A percentile compares a stretch with the other conserved stretches of the same genome.
Evolutionary conservation across 768 basidiomycete genomes (phyloP).

Genomic region (Trametes gibbosa): DNA sequence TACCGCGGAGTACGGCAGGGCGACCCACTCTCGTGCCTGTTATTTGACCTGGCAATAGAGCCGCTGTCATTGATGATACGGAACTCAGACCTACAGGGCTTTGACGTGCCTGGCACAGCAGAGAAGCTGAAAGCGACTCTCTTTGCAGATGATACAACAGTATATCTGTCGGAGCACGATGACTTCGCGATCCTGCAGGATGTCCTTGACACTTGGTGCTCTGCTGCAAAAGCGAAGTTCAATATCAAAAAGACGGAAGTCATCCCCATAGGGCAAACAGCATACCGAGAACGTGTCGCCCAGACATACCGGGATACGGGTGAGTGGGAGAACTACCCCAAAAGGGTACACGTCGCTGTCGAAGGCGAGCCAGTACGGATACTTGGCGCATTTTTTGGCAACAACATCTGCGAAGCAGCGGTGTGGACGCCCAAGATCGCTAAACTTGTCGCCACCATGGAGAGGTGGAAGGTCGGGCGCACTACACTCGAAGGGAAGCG

Average conservation of each 20-base stretch:
- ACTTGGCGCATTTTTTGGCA: neutral
- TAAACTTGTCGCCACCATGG: neutral
- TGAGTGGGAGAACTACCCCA: neutral
- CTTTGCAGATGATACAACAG: neutral
- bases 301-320: neutral
- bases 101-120: neutral
- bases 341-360: neutral
- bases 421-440: neutral
- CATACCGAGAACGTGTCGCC: neutral
- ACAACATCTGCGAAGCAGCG: neutral
- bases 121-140: neutral
- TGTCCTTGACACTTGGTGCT: neutral
- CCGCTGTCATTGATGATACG: neutral
- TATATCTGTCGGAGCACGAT: neutral
- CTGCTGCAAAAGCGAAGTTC: neutral
- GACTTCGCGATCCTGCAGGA: neutral
- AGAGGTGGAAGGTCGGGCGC: neutral
- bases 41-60: neutral
- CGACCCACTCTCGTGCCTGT: neutral
- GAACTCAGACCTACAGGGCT: neutral
- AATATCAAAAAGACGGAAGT: neutral
- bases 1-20: neutral
- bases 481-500: neutral
- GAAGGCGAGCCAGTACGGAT: neutral
- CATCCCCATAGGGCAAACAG: neutral